Evolutionary conservation across 2,329 filamentous ascomycete genomes (phyloP).

Genomic region (Monilinia vaccinii-corymbosi): DNA sequence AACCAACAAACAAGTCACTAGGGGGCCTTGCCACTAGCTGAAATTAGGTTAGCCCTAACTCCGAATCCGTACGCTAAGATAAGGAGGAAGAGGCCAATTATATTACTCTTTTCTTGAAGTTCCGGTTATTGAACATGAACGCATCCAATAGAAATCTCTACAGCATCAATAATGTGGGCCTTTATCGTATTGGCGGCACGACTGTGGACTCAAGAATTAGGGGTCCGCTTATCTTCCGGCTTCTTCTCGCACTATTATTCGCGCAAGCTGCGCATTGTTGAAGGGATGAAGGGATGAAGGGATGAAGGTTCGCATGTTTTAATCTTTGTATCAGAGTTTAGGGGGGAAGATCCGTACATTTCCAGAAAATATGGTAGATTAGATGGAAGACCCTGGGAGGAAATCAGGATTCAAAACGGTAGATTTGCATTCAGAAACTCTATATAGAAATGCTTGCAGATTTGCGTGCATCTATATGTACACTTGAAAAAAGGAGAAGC

Average conservation of each 20-base stretch:
- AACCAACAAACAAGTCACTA: neutral
- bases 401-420: neutral
- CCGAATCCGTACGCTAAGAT: too few species aligned
- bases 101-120: too few species aligned
- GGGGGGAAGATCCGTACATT: neutral
- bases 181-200: neutral
- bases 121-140: too few species aligned
- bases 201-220: neutral
- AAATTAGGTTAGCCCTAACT: neutral
- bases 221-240: slow-evolving; percentile 12
- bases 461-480: neutral
- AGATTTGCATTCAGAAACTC: neutral
- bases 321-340: neutral
- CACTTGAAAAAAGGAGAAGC: too few species aligned
- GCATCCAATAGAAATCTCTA: too few species aligned
- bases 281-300: neutral
- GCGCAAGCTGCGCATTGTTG: neutral
- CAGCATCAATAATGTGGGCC: too few species aligned
- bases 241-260: slow-evolving; percentile 3
- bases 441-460: neutral
- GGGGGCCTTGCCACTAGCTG: neutral
- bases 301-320: neutral
- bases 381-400: neutral
- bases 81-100: too few species aligned
- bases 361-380: neutral